These are phyloP conservation scores for Zygosaccharomyces pseudobailii DNA, from an alignment of 1,139 yeast genomes.

Conservation along the genomic window DNA sequence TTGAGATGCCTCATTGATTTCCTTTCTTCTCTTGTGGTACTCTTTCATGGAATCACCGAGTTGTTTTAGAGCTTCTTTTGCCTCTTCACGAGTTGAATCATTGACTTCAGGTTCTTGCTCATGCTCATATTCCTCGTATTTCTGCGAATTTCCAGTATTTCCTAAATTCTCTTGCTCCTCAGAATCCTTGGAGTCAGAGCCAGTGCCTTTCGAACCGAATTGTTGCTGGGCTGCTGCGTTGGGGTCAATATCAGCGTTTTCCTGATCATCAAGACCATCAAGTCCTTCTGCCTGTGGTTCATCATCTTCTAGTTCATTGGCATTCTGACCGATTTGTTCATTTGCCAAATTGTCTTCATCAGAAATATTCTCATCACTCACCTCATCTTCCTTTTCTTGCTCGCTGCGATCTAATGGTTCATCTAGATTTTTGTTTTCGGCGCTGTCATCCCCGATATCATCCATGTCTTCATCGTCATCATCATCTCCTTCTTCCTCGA, in stretches of 20 bases:
- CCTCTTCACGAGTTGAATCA: conserved; percentile 65
- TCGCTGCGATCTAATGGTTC: conserved; percentile 27
- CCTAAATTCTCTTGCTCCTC: conserved; percentile 71
- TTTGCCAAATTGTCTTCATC: conserved; percentile 30
- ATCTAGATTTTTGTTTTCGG: conserved; percentile 24
- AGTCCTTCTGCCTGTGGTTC: conserved; percentile 34
- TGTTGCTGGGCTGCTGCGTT: conserved; percentile 71
- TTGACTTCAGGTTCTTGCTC: conserved; percentile 36
- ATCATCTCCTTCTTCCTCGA: conserved; percentile 26
- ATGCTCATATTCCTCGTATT: conserved; percentile 40
- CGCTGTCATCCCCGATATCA: conserved; percentile 17
- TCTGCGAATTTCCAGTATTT: conserved; percentile 61
- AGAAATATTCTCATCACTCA: conserved; percentile 30
- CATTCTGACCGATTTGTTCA: conserved; percentile 28
- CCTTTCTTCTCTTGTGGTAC: conserved; percentile 86
- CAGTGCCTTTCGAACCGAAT: conserved; percentile 70
- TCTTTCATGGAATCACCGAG: conserved; percentile 89
- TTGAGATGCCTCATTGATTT: conserved; percentile 61
- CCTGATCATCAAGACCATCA: conserved; percentile 46
- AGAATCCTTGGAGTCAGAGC: conserved; percentile 63
- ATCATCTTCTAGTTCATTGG: conserved; percentile 27
- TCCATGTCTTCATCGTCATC: conserved; percentile 26
- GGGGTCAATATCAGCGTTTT: conserved; percentile 49
- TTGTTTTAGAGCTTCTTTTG: conserved; percentile 77
- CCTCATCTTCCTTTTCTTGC: conserved; percentile 33